These are phyloP conservation scores for Collybiopsis luxurians DNA, from an alignment of 768 basidiomycete genomes.

Conservation along the genomic window DNA sequence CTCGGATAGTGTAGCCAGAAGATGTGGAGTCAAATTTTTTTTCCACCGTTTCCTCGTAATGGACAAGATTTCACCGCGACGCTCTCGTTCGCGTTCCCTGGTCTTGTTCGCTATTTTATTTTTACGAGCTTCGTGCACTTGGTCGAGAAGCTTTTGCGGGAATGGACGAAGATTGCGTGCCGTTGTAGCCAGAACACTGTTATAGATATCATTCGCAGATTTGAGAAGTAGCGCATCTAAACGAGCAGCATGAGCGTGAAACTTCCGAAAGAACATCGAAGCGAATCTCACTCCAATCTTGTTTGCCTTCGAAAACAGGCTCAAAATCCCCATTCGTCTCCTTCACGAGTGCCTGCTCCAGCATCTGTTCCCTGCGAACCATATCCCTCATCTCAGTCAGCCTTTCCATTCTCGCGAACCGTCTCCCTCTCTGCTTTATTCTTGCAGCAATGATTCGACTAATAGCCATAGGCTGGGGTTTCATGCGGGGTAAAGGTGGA, in stretches of 20 bases:
- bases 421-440: conserved; percentile 32
- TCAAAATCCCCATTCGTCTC: background rate
- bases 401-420: conserved; percentile 33
- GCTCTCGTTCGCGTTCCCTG: conserved; percentile 56
- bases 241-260: background rate
- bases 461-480: conserved; percentile 74
- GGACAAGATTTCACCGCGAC: conserved; percentile 56
- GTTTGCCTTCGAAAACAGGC: background rate
- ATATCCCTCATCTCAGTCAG: conserved; percentile 29
- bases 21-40: conserved; percentile 62
- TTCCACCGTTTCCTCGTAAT: conserved; percentile 45
- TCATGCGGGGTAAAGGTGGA: conserved; percentile 73
- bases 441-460: conserved; percentile 64
- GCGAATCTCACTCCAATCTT: background rate
- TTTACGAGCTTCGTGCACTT: conserved; percentile 53
- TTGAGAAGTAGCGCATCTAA: conserved; percentile 36
- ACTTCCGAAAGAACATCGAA: background rate
- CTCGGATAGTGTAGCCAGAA: conserved; percentile 50
- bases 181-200: background rate
- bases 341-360: conserved; percentile 25
- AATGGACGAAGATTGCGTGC: conserved; percentile 29
- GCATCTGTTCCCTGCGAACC: conserved; percentile 30
- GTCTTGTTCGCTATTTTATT: conserved; percentile 67
- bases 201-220: conserved; percentile 25
- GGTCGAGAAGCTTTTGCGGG: conserved; percentile 44